These are phyloP conservation scores for Pleoardoris graminearum DNA, from an alignment of 2,329 filamentous ascomycete species.

Conservation along the genomic window DNA sequence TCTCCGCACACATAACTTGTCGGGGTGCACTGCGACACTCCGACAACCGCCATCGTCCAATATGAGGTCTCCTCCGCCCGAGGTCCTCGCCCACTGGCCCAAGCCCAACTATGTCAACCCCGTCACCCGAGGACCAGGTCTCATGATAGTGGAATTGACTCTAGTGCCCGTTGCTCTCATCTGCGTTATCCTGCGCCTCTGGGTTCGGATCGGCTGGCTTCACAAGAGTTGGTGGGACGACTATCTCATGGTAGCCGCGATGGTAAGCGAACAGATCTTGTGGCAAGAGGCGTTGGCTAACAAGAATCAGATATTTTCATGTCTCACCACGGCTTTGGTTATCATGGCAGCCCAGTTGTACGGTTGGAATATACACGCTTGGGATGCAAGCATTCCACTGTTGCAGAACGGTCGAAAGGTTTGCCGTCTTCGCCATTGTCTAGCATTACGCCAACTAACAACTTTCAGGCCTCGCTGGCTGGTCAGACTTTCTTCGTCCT, in stretches of 20 bases:
- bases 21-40: conserved; percentile 27
- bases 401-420: conserved; percentile 42
- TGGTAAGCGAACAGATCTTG: conserved; percentile 29
- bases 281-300: conserved; percentile 22
- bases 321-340: conserved; percentile 38
- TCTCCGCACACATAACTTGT: conserved; percentile 20
- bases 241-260: conserved; percentile 44
- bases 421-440: no score
- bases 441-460: no score
- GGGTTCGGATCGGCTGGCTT: conserved; percentile 42
- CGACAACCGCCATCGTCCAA: conserved; percentile 14
- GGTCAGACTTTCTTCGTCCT: conserved; percentile 45
- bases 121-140: conserved; percentile 45
- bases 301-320: conserved; percentile 34
- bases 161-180: conserved; percentile 43
- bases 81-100: conserved; percentile 47
- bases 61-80: conserved; percentile 41
- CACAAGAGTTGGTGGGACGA: conserved; percentile 46
- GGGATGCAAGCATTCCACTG: conserved; percentile 36
- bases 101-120: conserved; percentile 51
- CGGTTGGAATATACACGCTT: conserved; percentile 46
- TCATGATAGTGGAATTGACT: conserved; percentile 48
- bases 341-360: conserved; percentile 44
- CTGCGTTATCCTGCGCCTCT: conserved; percentile 40
- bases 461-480: conserved; percentile 46